A percentile compares a stretch with the other conserved stretches of the same genome.
phyloP scores from a whole-genome alignment of 768 basidiomycete species.

The Boletus subcaerulescens region DNA sequence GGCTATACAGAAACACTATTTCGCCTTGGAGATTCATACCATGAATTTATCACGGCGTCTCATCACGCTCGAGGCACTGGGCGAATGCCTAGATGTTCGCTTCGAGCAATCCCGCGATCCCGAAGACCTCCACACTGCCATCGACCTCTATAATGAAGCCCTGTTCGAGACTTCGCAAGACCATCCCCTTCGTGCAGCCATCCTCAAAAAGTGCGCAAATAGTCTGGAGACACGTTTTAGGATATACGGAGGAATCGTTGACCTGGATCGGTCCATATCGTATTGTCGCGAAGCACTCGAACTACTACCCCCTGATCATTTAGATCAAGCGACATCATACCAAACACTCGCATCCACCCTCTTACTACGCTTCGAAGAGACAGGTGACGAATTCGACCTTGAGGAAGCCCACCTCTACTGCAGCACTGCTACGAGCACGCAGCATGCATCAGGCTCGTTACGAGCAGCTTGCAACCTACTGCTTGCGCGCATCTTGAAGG shows the following conservation, averaged over 20 bases:
- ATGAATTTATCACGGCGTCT: constrained; percentile 10
- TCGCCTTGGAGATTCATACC: constrained; percentile 21
- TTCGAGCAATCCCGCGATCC: constrained; percentile 22
- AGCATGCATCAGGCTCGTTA: constrained; percentile 4
- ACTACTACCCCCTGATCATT: constrained; percentile 12
- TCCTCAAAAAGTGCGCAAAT: constrained; percentile 16
- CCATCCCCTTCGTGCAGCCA: constrained; percentile 12
- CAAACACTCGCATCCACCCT: constrained; percentile 21
- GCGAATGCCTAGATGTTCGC: constrained; percentile 22
- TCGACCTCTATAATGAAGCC: constrained; percentile 27
- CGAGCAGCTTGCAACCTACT: constrained; percentile 18
- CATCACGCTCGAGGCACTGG: constrained; percentile 21
- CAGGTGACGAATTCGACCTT: constrained; percentile 27
- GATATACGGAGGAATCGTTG: constrained; percentile 12
- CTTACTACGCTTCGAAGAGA: constrained; percentile 22
- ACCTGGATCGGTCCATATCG: constrained; percentile 29
- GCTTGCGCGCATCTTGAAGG: constrained; percentile 20
- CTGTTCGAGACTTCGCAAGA: constrained; percentile 16
- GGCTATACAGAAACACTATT: constrained; percentile 25
- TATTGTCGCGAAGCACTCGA: constrained; percentile 24
- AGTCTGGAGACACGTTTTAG: constrained; percentile 16
- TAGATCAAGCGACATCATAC: constrained; percentile 12
- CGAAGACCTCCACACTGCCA: constrained; percentile 24
- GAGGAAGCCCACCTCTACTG: constrained; percentile 25
- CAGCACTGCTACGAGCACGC: constrained; percentile 4